phyloP scores from a whole-genome alignment of 805 yeast genomes.

The Myxozyma nipponensis region DNA sequence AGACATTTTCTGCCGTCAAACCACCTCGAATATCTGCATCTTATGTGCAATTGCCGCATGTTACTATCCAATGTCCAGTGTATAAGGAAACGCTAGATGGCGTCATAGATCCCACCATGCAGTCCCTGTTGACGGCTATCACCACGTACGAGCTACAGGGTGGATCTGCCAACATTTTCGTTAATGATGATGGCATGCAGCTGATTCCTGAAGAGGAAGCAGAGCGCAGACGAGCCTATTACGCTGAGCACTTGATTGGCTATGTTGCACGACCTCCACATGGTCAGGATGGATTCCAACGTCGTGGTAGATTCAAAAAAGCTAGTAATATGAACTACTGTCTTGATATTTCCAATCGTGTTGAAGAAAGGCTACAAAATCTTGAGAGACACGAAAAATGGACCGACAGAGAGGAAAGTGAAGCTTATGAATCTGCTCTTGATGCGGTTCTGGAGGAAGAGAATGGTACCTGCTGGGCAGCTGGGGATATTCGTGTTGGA shows the following conservation, averaged over 20 bases:
- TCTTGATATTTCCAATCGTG: conserved; percentile 17
- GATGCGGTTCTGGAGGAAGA: conserved; percentile 4
- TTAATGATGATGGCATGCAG: conserved; percentile 26
- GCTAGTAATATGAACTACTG: conserved; percentile 26
- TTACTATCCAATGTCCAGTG: conserved; percentile 24
- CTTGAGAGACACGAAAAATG: conserved; percentile 17
- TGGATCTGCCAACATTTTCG: conserved; percentile 20
- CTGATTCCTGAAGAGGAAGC: conserved; percentile 16
- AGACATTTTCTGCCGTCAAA: conserved; percentile 8
- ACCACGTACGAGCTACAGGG: conserved; percentile 25
- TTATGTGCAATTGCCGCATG: conserved; percentile 15
- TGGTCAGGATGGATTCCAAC: conserved; percentile 20
- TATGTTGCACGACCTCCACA: conserved; percentile 25
- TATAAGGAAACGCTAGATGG: conserved; percentile 23
- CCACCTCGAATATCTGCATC: conserved; percentile 18
- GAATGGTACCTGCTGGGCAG: conserved; percentile 14
- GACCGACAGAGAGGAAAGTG: conserved; percentile 15
- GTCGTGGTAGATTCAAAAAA: conserved; percentile 22
- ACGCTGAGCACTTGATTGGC: conserved; percentile 20
- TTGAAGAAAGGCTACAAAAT: conserved; percentile 15
- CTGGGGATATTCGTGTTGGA: conserved; percentile 24
- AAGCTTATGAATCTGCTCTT: conserved; percentile 14
- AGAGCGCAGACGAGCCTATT: conserved; percentile 10
- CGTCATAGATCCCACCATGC: conserved; percentile 23
- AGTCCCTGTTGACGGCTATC: conserved; percentile 17